Base-by-base conservation (phyloP, 2,329 filamentous ascomycete species). In the Fusarium chuoi region DNA sequence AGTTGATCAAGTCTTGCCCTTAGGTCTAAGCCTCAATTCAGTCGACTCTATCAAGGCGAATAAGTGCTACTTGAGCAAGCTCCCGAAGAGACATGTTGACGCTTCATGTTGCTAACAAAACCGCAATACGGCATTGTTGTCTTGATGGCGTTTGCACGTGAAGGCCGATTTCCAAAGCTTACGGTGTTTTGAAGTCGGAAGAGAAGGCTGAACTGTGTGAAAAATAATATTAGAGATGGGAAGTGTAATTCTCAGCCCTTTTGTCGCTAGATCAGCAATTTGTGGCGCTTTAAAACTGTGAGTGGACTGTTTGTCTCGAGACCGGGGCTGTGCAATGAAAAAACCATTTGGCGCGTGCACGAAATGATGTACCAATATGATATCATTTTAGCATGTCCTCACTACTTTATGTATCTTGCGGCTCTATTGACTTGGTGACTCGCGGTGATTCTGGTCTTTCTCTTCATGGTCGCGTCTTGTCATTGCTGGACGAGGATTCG, bases 201-300 rank as follows among this genome's bases (percentile, higher is more conserved):
- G 15, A 8, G 0, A 18, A 2, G 42, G 7, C n/a, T 44, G 0
- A 4, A 8, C 8, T 13, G 1, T 8, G 1, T 13, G 1, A 24
- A 1, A 24, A 24, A 8, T 24, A 2, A 12, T 24, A 7, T 18
- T n/a, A n/a, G n/a, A 18, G 7, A 44, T 24, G 10, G 1, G 15
- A 44, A 18, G n/a, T 12, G 0, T 7, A n/a, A 4, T 42, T 17
- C 14, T 3, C 22, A n/a, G 6, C 3, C 9, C 6, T 17, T 11
- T 6, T 17, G 15, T 42, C 14, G n/a, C 33, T 35, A 35, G 33
- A 35, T 35, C 4, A 7, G 6, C 33, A 15, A 35, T 15, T 35
- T 35, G 33, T 14, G 2, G 33, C 15, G 2, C 33, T 35, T 35
- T 15, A 35, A 35, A 15, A 35, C 3, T 35, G 33, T 3, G 14